Base-by-base conservation (phyloP, 306 rosid genomes). In the Adenanthera pavonina region DNA sequence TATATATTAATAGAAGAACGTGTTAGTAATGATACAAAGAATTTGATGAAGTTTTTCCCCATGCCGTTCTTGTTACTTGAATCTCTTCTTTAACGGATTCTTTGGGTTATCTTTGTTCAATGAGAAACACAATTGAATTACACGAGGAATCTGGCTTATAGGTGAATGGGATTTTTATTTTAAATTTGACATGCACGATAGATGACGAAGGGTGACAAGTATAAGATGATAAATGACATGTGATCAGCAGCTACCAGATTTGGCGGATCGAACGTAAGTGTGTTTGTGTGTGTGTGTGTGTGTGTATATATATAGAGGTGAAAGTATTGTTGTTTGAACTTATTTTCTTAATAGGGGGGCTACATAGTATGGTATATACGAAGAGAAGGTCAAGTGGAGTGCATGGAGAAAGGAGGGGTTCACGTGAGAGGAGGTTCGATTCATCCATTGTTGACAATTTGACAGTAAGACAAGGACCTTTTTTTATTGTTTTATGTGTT, bases 361-460 rank as follows among this genome's bases (percentile, higher is more conserved):
- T 30, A 33, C 41, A 13, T 12, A 33, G n/a, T 4, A 13, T 12
- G 12, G n/a, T 4, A 60, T 30, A 1, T 25, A 61, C 68, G 41
- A 61, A 61, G 68, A 13, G 6, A 19, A 53, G 56, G 1, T 20
- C 72, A n/a, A 77, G 56, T 38, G 78, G 52, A 9, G 20, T 76
- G 84, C 44, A 40, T 46, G 77, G 71, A 67, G 34, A 76, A 36
- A 76, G 51, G 44, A 60, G 72, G 47, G 72, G 36, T 53, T 75
- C 80, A 75, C 72, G 77, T 68, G 85, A 7, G 53, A 54, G 19
- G 12, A 68, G 77, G 78, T 75, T 60, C 81, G 16, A 43, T 69
- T 68, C 52, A 68, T 19, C 73, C 52, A 67, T 48, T 68, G 25
- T 75, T 68, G 54, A 81, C 49, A 30, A 25, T 74, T 81, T 44